Conservation (phyloP, 768 basidiomycete genomes). For the Agrocybe praecox region DNA sequence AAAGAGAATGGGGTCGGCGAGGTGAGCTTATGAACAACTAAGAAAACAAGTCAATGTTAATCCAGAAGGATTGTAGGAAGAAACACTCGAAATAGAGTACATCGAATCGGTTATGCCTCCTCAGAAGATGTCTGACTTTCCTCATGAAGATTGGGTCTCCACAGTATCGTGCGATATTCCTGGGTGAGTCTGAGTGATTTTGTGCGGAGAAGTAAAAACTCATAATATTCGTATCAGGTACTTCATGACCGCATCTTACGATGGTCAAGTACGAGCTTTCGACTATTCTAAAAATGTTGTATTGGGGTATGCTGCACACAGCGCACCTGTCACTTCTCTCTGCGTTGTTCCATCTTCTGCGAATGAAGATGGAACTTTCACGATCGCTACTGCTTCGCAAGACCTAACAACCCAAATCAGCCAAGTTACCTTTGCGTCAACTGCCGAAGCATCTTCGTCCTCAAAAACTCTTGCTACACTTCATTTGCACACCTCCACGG, state of each 20-base stretch:
- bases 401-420: slow-evolving; percentile 74
- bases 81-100: slow-evolving; percentile 91
- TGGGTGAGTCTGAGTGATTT: slow-evolving; percentile 41
- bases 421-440: slow-evolving; percentile 26
- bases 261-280: slow-evolving; percentile 74
- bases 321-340: slow-evolving; percentile 69
- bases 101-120: slow-evolving; percentile 89
- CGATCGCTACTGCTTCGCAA: slow-evolving; percentile 74
- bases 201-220: background rate
- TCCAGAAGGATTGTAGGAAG: slow-evolving; percentile 57
- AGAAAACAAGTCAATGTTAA: background rate
- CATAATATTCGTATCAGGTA: slow-evolving; percentile 41
- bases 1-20: slow-evolving; percentile 68
- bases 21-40: slow-evolving; percentile 39
- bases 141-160: slow-evolving; percentile 95
- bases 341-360: slow-evolving; percentile 48
- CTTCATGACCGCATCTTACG: slow-evolving; percentile 82
- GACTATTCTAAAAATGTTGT: slow-evolving; percentile 65
- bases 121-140: slow-evolving; percentile 73
- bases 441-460: slow-evolving; percentile 12
- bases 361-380: slow-evolving; percentile 29
- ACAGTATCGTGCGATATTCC: slow-evolving; percentile 64
- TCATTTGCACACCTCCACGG: slow-evolving; percentile 79
- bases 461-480: slow-evolving; percentile 65
- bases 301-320: slow-evolving; percentile 52